These are phyloP conservation scores for Entamoeba nuttalli DNA, from an alignment of 208 protist species.

Conservation along the genomic window DNA sequence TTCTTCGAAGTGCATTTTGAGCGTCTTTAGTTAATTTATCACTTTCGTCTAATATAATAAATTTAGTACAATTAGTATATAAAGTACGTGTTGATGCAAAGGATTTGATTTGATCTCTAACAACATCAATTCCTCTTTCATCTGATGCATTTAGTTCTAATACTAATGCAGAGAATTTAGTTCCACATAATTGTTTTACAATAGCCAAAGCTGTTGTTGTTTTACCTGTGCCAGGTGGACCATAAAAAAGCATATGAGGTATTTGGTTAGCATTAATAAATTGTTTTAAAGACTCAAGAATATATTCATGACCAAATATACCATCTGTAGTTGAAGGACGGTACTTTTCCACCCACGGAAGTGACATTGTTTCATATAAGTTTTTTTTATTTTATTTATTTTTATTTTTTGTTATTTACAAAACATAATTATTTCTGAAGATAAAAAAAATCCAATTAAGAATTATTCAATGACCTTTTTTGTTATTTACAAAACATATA, in stretches of 20 bases:
- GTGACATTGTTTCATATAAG: background rate
- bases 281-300: background rate
- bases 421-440: no score
- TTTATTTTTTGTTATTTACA: no score
- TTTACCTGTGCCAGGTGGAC: conserved; percentile 75
- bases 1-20: conserved; percentile 82
- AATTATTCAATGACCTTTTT: no score
- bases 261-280: conserved; percentile 41
- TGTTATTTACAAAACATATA: no score
- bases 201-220: conserved; percentile 91
- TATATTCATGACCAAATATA: background rate
- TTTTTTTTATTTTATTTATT: no score
- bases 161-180: conserved; percentile 63
- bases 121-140: conserved; percentile 87
- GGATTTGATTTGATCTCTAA: conserved; percentile 88
- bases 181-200: conserved; percentile 81
- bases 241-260: conserved; percentile 97
- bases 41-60: conserved; percentile 98
- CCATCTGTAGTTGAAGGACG: background rate
- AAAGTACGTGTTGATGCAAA: conserved; percentile 55
- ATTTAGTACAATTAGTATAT: conserved; percentile 59
- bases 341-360: conserved; percentile 11
- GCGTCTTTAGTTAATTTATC: conserved; percentile 91
- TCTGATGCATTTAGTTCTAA: conserved; percentile 98
- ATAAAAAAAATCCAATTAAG: no score